Evolutionary conservation across 306 rosid genomes (phyloP).

Genomic region (Fagus sylvatica): DNA sequence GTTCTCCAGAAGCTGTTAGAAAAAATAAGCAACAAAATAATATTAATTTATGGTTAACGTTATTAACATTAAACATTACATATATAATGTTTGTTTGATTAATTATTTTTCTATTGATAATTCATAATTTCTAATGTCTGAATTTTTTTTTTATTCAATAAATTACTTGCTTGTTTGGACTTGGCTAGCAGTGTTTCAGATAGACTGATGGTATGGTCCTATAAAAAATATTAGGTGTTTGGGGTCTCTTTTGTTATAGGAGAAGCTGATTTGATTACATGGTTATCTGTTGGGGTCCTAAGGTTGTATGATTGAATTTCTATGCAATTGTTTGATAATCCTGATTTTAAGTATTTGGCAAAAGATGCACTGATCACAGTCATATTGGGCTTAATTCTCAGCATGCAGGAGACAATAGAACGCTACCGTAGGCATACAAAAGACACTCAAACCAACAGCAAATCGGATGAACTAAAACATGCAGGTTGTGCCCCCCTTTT

Average conservation of each 20-base stretch:
- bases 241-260: neutral
- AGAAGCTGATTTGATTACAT: neutral
- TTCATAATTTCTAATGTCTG: too few relatives aligned
- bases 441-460: conserved; percentile 28
- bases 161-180: neutral
- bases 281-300: neutral
- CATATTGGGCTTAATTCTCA: conserved; percentile 21
- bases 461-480: conserved; percentile 44
- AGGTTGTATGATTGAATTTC: too few relatives aligned
- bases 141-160: too few relatives aligned
- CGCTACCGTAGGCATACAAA: conserved; percentile 58
- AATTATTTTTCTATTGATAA: too few relatives aligned
- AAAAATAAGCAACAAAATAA: too few relatives aligned
- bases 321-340: too few relatives aligned
- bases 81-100: too few relatives aligned
- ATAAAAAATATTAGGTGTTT: neutral
- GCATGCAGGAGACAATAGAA: conserved; percentile 59
- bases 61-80: too few relatives aligned
- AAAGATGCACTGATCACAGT: neutral
- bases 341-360: too few relatives aligned
- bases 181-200: neutral
- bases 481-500: conserved; percentile 47
- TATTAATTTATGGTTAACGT: too few relatives aligned
- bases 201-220: neutral
- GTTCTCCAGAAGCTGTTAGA: too few relatives aligned